Base-by-base conservation (phyloP, 352 stramenopile species). In the Peronospora destructor region DNA sequence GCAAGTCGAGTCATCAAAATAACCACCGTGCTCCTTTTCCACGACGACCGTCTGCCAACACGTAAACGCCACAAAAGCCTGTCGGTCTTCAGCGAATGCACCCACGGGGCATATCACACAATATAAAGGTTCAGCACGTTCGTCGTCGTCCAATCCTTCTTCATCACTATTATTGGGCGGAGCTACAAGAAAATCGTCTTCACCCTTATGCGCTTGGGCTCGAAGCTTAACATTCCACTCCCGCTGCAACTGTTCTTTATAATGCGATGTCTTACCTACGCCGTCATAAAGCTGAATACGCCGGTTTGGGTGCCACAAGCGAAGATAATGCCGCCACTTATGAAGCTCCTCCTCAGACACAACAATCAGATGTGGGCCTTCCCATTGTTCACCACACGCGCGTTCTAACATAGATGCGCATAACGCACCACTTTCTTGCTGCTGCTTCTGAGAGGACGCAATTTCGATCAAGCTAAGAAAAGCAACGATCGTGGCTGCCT, bases 321-420 rank as follows among this genome's bases (percentile, higher is more conserved):
- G 72, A 39, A 95, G 52, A 40, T 77, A 75, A 53, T 81, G 78
- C 25, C 67, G 65, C 84, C 84, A 95, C 44, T 91, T 91, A 56
- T 88, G 77, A 25, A 90, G 51, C 38, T 91, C 76, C 21, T 85
- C 76, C 9, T 82, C 68, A 4, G 80, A 66, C 7, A 89, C 79
- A 43, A 95, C 54, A 23, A 95, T 69, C 45, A 95, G 57, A 53
- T 95, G 84, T 3, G 84, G 84, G 6, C 70, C 64, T 53, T 47
- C 42, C 17, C 10, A 30, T 21, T 41, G 39, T 4, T 23, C 36
- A 14, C 21, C 11, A 36, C 11, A 30, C 29, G n/a, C 10, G 38
- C 35, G 30, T 30, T 52, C 38, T 33, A 37, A 9, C 21, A 11
- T 25, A 42, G 40, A 33, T 38, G 33, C 2, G 16, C 12, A 35